Evolutionary conservation across 306 rosid genomes (phyloP), one percentile per base, ranked within the genome.

Genomic region (Leucaena leucocephala): DNA sequence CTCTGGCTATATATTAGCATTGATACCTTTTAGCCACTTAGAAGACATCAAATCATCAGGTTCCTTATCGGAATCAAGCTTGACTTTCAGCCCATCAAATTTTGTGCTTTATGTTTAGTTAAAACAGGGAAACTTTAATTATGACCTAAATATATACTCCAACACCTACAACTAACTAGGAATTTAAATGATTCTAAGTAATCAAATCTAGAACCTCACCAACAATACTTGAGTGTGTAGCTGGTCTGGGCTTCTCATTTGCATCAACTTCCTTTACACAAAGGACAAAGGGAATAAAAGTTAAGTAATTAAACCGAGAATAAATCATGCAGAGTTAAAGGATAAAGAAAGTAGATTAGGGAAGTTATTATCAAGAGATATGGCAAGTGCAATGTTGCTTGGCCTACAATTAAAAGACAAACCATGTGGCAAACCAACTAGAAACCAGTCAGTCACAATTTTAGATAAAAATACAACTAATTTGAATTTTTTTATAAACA

Each of bases 221-320:
- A 61, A 7, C 73, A 45, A 45, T 34, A 52, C 52, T 61, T 48
- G 89, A 87, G 69, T 87, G 82, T 1, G 83, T 76, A 52, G 89
- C 82, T 55, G 69, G 85, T 55, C 70, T 43, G 17, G 79, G 72
- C 68, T 89, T 85, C 84, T 77, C 84, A 49, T 58, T 78, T 73
- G 46, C 86, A 17, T 69, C 79, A 79, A 71, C 82, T 71, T 83
- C 89, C 98, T 94, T 90, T 82, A 84, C 76, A 84, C 35, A 76
- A 70, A 82, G 50, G 49, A 10, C 46, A 38, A 17, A 49, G 7
- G 40, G 9, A 71, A 52, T 2, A 64, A 83, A 58, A 50, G 27
- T 42, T 69, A 75, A 85, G 54, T 36, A 63, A 35, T 38, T 36
- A 44, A 16, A 27, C 38, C 77, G 55, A 76, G 76, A 42, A 77